These are phyloP conservation scores for Candida patagonica DNA, from an alignment of 805 yeast genomes.

Conservation along the genomic window DNA sequence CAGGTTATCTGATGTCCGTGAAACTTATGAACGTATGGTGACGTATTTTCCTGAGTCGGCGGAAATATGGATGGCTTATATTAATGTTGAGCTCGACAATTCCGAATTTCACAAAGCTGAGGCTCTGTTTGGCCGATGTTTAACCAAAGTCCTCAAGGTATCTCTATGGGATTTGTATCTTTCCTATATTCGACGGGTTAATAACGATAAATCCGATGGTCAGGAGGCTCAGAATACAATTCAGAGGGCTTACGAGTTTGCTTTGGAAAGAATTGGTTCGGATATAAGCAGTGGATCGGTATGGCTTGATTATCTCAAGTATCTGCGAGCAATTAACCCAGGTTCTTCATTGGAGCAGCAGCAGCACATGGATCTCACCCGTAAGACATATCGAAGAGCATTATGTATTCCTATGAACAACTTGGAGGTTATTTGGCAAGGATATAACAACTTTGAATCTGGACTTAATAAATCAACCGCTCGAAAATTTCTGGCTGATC, in stretches of 20 bases:
- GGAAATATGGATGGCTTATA: constrained; percentile 65
- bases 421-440: constrained; percentile 72
- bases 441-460: constrained; percentile 76
- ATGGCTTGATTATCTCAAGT: constrained; percentile 79
- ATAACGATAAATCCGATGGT: constrained; percentile 51
- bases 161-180: constrained; percentile 71
- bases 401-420: constrained; percentile 67
- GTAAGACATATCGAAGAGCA: constrained; percentile 63
- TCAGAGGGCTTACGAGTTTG: constrained; percentile 75
- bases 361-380: constrained; percentile 64
- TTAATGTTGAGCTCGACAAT: constrained; percentile 51
- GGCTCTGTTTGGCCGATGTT: constrained; percentile 51
- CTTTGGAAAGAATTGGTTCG: constrained; percentile 64
- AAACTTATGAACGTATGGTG: constrained; percentile 52
- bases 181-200: constrained; percentile 60
- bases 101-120: constrained; percentile 63
- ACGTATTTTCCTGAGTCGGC: constrained; percentile 59
- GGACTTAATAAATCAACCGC: constrained; percentile 67
- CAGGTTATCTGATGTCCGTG: constrained; percentile 49
- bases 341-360: constrained; percentile 47
- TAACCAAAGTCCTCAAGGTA: constrained; percentile 54
- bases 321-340: constrained; percentile 57
- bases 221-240: constrained; percentile 68
- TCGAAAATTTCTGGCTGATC: constrained; percentile 73
- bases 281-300: constrained; percentile 63